Conservation (phyloP, 495 filamentous ascomycete genomes). For the Penicillium egyptiacum region DNA sequence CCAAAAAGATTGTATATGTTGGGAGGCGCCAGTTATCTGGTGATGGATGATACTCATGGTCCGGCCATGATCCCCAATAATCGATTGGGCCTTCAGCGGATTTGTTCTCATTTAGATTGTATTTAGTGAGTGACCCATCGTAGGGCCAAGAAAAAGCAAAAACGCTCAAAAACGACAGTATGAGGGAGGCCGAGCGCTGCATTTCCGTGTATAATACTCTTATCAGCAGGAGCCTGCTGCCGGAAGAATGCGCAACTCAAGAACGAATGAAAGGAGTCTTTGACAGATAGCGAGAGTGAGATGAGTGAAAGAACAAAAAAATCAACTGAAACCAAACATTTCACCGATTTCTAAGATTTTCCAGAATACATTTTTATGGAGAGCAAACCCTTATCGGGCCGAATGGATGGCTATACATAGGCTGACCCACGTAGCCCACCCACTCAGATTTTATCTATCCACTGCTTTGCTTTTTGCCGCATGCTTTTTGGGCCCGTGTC, state of each 20-base stretch:
- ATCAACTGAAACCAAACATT: neutral
- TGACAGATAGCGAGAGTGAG: slow-evolving; percentile 6
- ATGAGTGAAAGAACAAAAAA: slow-evolving; percentile 9
- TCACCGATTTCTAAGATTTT: slow-evolving; percentile 4
- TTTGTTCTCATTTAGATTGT: slow-evolving; percentile 43
- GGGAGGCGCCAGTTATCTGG: slow-evolving; percentile 47
- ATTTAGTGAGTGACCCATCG: slow-evolving; percentile 23
- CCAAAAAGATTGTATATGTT: slow-evolving; percentile 42
- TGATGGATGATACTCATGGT: slow-evolving; percentile 41
- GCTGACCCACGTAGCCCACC: neutral
- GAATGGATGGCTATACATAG: slow-evolving; percentile 6
- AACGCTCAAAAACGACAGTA: slow-evolving; percentile 19
- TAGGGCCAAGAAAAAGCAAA: slow-evolving; percentile 21
- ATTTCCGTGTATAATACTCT: slow-evolving; percentile 9
- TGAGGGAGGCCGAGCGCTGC: slow-evolving; percentile 17
- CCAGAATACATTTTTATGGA: slow-evolving; percentile 10
- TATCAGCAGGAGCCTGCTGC: slow-evolving; percentile 11
- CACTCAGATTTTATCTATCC: slow-evolving; percentile 5
- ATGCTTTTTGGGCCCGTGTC: slow-evolving; percentile 8
- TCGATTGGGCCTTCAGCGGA: slow-evolving; percentile 32
- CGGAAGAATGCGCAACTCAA: slow-evolving; percentile 2
- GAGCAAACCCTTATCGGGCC: slow-evolving; percentile 14
- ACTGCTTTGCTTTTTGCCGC: neutral
- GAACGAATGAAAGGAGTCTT: slow-evolving; percentile 11
- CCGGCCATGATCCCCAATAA: slow-evolving; percentile 43